Evolutionary conservation across 1,284 basidiomycete genomes (phyloP), one percentile per base, ranked within the genome.

Genomic region (Pseudozyma thailandica): DNA sequence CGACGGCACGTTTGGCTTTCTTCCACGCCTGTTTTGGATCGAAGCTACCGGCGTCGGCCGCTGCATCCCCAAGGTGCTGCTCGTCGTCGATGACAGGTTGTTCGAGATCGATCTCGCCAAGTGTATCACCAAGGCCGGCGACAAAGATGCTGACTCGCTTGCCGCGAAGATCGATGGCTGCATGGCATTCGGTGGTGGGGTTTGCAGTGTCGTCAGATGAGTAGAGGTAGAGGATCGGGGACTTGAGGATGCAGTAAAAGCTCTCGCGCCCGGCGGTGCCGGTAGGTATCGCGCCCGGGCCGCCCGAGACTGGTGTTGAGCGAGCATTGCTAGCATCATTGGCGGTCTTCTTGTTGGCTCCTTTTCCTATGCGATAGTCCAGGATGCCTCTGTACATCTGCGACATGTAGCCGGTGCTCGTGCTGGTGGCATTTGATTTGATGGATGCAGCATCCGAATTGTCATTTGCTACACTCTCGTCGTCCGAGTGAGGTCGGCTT

Each of bases 141-240:
- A 74, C 53, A 53, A 70, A 82, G 51, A 82, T 66, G 56, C 76
- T 80, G 45, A 82, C 74, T 27, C 77, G 66, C 46, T 79, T 81
- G 27, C 73, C 71, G 15, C 76, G 72, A 30, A 82, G 61, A 47
- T 81, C 76, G 44, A 82, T 80, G 16, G 77, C 78, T 21, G 80
- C 79, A 18, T 77, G 69, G 37, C 79, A 80, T 44, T 81, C 80
- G 12, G 72, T 81, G 44, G 51, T 61, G 9, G 76, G 68, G 20
- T 54, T 69, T 25, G 68, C 62, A 21, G 66, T 43, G 20, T 80
- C 75, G 44, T 74, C 74, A 18, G 75, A 75, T 10, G 78, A 78
- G 59, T 82, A 82, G 44, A 82, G 73, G 51, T 80, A 82, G 31
- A 82, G 77, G 33, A 82, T 74, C 35, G 80, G 77, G 4, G 69